A percentile compares a stretch with the other conserved stretches of the same genome.
Conservation (phyloP, 2,329 filamentous ascomycete species). For the Tolypocladium amazonense region DNA sequence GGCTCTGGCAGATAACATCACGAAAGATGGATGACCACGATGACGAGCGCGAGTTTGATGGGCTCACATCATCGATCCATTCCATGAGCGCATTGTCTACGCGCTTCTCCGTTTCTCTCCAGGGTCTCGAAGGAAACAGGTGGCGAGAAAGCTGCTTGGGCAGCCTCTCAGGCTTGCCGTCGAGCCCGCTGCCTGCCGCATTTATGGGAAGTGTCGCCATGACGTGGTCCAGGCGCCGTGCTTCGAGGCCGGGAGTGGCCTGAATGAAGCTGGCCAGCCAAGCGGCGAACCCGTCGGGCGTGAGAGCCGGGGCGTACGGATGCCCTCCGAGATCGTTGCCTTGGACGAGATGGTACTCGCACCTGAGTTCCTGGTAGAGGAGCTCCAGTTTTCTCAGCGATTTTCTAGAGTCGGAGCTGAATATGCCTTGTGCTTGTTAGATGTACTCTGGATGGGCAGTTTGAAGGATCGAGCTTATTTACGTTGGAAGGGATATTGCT, state of each 20-base stretch:
- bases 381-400: constrained; percentile 22
- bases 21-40: constrained; percentile 1
- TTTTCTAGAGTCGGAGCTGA: constrained; percentile 27
- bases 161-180: constrained; percentile 59
- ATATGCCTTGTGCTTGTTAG: constrained; percentile 32
- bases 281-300: constrained; percentile 53
- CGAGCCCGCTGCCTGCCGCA: constrained; percentile 41
- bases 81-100: constrained; percentile 49
- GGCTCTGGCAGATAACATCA: constrained; percentile 1
- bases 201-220: constrained; percentile 61
- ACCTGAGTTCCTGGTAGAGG: constrained; percentile 43
- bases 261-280: constrained; percentile 67
- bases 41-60: neutral
- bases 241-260: constrained; percentile 68
- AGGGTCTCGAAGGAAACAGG: constrained; percentile 52
- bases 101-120: constrained; percentile 46
- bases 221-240: constrained; percentile 56
- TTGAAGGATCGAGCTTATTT: constrained; percentile 14
- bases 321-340: constrained; percentile 30
- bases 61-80: constrained; percentile 16
- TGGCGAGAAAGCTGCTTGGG: constrained; percentile 69
- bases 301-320: constrained; percentile 54
- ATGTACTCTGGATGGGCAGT: neutral
- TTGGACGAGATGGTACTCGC: constrained; percentile 57
- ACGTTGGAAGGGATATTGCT: constrained; percentile 61